Base-by-base conservation (phyloP, 2,329 filamentous ascomycete genomes). In the Dactylonectria estremocensis region DNA sequence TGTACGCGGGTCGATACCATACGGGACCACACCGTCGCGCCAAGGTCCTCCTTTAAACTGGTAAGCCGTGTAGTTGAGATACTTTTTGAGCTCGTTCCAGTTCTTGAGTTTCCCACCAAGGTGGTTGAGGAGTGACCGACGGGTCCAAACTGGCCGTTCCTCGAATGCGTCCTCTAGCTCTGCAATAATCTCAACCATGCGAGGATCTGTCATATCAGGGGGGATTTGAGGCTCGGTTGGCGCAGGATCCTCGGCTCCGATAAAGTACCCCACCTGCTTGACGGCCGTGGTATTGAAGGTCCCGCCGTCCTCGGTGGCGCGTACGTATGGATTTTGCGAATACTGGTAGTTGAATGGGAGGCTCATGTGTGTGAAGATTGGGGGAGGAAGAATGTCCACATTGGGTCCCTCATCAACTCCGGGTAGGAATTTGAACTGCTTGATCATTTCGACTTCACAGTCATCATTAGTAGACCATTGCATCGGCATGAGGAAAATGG, bases 11-110 rank as follows among this genome's bases (percentile, higher is more conserved):
- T 99, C 96, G 20, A 97, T 81, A 10, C 95, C 95, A 79, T 95
- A 96, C 53, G 88, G 90, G 70, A 98, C 90, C 61, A 98, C 90
- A 3, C 93, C 91, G 79, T 98, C 95, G 70, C 94, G 89, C 92
- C 94, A 99, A 0, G 96, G 95, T 0, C 96, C 96, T 22, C 93
- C 94, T 66, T 93, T 92, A 85, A 98, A 98, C 81, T 95, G 94
- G 82, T 97, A 99, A 9, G 93, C 95, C 5, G 94, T 90, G 75
- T 96, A 95, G 69, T 94, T 92, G 59, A 95, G 88, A 53, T 93
- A 93, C 77, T 92, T 88, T 74, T 94, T 92, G 67, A 97, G 80
- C 48, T 87, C 81, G 65, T 88, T 87, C 78, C 85, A 89, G 67
- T 86, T 84, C 49, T 83, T 84, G 28, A 84, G 83, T 54, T 82